Evolutionary conservation across 176 grass and related monocot genomes (phyloP), one percentile per base, ranked within the genome.

Genomic region (Tuctoria greenei): DNA sequence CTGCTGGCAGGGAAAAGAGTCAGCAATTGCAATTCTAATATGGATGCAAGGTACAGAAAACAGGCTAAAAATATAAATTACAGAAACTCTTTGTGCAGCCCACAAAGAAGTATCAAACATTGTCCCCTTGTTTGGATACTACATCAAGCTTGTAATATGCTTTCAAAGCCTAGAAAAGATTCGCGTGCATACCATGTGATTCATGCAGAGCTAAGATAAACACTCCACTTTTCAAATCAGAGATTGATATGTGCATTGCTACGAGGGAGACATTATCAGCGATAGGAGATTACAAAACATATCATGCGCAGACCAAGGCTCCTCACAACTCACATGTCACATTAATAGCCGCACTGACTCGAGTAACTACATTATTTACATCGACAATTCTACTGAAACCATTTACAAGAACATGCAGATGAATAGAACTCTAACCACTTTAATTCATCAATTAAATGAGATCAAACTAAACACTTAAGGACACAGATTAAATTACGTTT

Each of bases 141-240:
- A 84, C 18, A 9, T 69, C 56, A 75, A 43, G 44, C 7, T 47
- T 69, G 5, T 14, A 7, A 4, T 45, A 38, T 57, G 37, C 31
- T 7, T 54, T 72, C 1, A 5, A 79, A 59, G 20, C 34, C 23
- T 73, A 66, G 58, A 67, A 74, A 23, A 86, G 24, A 75, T 37
- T 54, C 24, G 6, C 23, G 11, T 11, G 12, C 10, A 75, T 6
- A 17, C 23, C 20, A 69, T 15, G 13, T 41, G 12, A 42, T 31
- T 47, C 34, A 7, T 18, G 23, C n/a, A 66, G 45, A 74, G 49
- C 61, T 67, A 37, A 43, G 59, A 54, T 43, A 43, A 84, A 54
- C 11, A 84, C 35, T 27, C 20, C 21, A 4, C 9, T 38, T 56
- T 72, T 47, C 10, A 28, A 79, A 79, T 68, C 34, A 26, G 24